A percentile compares a stretch with the other conserved stretches of the same genome.
Evolutionary conservation across 2,329 filamentous ascomycete genomes (phyloP).

Genomic region (Colletotrichum zoysiae): DNA sequence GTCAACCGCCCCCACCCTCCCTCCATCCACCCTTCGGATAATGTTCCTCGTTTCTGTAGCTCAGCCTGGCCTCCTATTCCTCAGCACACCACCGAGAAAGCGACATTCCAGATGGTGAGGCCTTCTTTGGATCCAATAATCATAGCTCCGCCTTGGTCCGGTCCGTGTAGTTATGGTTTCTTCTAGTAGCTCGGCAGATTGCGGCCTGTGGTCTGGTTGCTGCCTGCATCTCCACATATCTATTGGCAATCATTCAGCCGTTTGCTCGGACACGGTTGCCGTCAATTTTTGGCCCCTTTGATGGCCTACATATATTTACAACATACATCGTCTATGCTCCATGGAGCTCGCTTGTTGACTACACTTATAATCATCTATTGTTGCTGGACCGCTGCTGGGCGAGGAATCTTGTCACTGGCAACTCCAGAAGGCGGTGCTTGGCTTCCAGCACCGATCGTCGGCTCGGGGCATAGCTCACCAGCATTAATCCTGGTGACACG

Average conservation of each 20-base stretch:
- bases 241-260: neutral
- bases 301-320: neutral
- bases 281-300: neutral
- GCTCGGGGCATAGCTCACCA: neutral
- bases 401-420: neutral
- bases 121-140: neutral
- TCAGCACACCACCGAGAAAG: neutral
- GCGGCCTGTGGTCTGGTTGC: neutral
- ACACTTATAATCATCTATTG: neutral
- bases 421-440: neutral
- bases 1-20: neutral
- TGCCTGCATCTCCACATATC: neutral
- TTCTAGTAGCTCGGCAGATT: neutral
- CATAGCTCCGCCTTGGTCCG: neutral
- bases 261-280: neutral
- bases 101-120: neutral
- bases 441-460: neutral
- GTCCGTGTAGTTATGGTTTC: neutral
- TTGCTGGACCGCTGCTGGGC: too few relatives aligned
- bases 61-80: neutral
- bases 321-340: neutral
- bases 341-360: neutral
- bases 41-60: neutral
- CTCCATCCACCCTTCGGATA: neutral
- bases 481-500: neutral